These are phyloP conservation scores for Cercospora sp. DNA, from an alignment of 2,329 filamentous ascomycete species.

Conservation along the genomic window DNA sequence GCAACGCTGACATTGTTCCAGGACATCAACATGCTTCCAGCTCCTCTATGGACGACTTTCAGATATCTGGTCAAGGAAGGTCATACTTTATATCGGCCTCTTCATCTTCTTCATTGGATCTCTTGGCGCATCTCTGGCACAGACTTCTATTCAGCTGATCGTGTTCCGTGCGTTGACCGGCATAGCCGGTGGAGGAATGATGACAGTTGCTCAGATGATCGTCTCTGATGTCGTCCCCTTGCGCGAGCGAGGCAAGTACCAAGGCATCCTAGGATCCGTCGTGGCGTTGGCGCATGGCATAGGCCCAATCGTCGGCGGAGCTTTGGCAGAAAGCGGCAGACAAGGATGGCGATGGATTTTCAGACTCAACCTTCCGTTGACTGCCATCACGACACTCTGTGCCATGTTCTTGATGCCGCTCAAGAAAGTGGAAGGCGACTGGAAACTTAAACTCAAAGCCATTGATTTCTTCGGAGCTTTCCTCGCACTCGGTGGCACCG, in stretches of 20 bases:
- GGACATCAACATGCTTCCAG: constrained; percentile 49
- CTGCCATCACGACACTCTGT: constrained; percentile 48
- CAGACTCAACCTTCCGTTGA: constrained; percentile 53
- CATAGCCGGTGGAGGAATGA: constrained; percentile 48
- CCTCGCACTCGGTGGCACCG: constrained; percentile 53
- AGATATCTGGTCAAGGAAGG: constrained; percentile 68
- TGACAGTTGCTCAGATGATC: constrained; percentile 37
- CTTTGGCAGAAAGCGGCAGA: constrained; percentile 28
- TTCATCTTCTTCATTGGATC: constrained; percentile 56
- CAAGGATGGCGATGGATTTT: constrained; percentile 32
- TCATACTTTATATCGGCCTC: constrained; percentile 61
- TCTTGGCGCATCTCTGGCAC: constrained; percentile 26
- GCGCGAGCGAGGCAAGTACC: constrained; percentile 32
- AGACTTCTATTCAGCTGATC: constrained; percentile 47
- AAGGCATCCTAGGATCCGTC: constrained; percentile 31
- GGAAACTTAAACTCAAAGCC: constrained; percentile 48
- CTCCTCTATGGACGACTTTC: constrained; percentile 64
- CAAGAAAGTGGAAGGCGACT: constrained; percentile 56
- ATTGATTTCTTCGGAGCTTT: constrained; percentile 58
- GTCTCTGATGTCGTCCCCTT: constrained; percentile 36
- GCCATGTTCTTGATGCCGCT: constrained; percentile 60
- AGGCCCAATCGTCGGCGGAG: constrained; percentile 51
- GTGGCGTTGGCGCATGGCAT: constrained; percentile 44
- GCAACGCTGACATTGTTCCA: constrained; percentile 9
- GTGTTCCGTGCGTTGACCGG: constrained; percentile 59